Evolutionary conservation across 768 basidiomycete genomes (phyloP), one percentile per base, ranked within the genome.

Genomic region (Suillus spraguei): DNA sequence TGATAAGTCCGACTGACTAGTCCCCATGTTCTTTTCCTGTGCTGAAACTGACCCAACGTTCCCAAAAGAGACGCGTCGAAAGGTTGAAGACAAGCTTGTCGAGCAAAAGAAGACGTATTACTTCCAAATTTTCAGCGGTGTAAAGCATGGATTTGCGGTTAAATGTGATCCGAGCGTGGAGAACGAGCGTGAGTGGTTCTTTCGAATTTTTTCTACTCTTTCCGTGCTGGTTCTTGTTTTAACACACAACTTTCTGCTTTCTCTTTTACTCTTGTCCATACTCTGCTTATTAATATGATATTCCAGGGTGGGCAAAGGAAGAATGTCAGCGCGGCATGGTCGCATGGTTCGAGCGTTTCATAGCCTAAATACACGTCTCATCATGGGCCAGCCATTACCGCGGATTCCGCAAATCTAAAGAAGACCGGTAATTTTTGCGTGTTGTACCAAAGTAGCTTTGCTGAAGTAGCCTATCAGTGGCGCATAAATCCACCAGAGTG

Each of bases 11-110:
- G 24, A 49, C 16, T 3, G 24, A 10, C 5, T 65, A 88, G 87
- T 77, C 20, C 86, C 85, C 0, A 70, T 88, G 7, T 72, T 87
- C 4, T 69, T 88, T 64, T 79, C 83, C 20, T 85, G 84, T 62
- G 9, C 69, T 80, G 84, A 86, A 68, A 74, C 70, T 35, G 84
- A 86, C 67, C 67, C 71, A 6, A 78, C 82, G 2, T 85, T 86
- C 73, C 77, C 82, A 1, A 47, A 77, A 4, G 78, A 78, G 24
- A 77, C 78, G 2, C 81, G 83, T 41, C 80, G 80, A n/a, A 74
- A 78, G 1, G 84, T 83, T 0, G 85, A 85, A 63, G 82, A 82
- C 53, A 79, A 83, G 9, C 67, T 86, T 9, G 74, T 78, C 1
- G 80, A 80, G 49, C 71, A 66, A 16, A 82, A 83, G 47, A 79